These are phyloP conservation scores for Bothia castanella DNA, from an alignment of 1,284 basidiomycete species.

Conservation along the genomic window DNA sequence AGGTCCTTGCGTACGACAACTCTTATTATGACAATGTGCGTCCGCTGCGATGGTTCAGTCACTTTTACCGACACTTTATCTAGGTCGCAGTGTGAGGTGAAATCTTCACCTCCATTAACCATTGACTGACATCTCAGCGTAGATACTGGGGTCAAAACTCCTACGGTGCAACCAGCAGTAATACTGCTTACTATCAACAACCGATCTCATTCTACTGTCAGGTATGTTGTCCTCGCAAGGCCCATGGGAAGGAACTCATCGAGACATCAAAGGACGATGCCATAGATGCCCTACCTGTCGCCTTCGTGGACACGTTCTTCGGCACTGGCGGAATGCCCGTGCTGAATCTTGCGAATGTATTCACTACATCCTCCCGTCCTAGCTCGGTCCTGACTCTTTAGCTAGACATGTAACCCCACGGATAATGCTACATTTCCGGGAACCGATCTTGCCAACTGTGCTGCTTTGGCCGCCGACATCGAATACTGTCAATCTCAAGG, in stretches of 20 bases:
- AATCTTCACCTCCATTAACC: slow-evolving; percentile 2
- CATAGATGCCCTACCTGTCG: slow-evolving; percentile 48
- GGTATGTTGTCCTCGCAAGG: slow-evolving; percentile 7
- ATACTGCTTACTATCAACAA: slow-evolving; percentile 23
- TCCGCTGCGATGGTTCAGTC: slow-evolving; percentile 4
- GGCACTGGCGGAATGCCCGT: slow-evolving; percentile 53
- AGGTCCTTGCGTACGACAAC: slow-evolving; percentile 46
- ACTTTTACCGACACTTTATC: slow-evolving; percentile 1
- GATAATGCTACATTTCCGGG: slow-evolving; percentile 50
- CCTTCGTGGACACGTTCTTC: slow-evolving; percentile 59
- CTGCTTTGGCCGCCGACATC: slow-evolving; percentile 53
- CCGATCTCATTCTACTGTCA: slow-evolving; percentile 30
- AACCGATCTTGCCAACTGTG: slow-evolving; percentile 56
- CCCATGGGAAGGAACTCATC: slow-evolving; percentile 41
- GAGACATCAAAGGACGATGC: slow-evolving; percentile 29
- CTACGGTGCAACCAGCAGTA: slow-evolving; percentile 21
- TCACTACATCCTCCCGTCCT: slow-evolving; percentile 8
- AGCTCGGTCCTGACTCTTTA: not conserved
- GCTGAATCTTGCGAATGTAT: slow-evolving; percentile 59
- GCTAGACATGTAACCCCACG: slow-evolving; percentile 41
- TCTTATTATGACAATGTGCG: slow-evolving; percentile 60
- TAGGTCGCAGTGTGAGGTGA: slow-evolving; percentile 51
- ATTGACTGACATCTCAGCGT: slow-evolving; percentile 5
- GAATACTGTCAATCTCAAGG: slow-evolving; percentile 59
- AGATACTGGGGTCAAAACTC: slow-evolving; percentile 33